Percentiles rank a stretch among this genome's conserved stretches.
Evolutionary conservation across 2,329 filamentous ascomycete species (phyloP).

Genomic region (Aureobasidium sp.): DNA sequence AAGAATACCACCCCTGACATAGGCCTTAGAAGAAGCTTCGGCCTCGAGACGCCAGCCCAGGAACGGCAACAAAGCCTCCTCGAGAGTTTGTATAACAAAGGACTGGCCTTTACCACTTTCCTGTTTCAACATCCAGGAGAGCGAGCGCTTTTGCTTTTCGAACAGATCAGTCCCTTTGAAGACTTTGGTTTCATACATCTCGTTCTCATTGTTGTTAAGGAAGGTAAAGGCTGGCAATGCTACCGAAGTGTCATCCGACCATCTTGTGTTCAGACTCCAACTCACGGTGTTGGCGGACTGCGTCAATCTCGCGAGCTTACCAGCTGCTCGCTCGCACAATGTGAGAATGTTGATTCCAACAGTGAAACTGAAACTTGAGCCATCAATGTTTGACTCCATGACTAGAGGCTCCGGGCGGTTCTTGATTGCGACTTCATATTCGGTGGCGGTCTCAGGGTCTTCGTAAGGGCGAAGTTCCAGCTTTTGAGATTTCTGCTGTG

Average conservation of each 20-base stretch:
- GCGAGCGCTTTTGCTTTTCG: constrained; percentile 47
- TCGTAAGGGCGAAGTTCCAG: constrained; percentile 40
- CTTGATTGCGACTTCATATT: constrained; percentile 48
- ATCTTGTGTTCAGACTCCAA: constrained; percentile 45
- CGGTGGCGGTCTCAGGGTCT: constrained; percentile 42
- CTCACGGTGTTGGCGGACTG: constrained; percentile 21
- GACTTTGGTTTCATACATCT: constrained; percentile 1
- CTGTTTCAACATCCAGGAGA: constrained; percentile 54
- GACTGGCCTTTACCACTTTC: constrained; percentile 36
- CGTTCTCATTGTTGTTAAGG: constrained; percentile 34
- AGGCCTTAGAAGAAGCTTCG: constrained; percentile 35
- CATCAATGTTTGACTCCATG: constrained; percentile 12
- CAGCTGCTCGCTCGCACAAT: constrained; percentile 27
- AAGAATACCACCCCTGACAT: constrained; percentile 52
- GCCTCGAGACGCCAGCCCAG: constrained; percentile 51
- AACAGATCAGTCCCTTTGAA: constrained; percentile 37
- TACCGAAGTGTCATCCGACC: constrained; percentile 27
- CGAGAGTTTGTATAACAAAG: constrained; percentile 50
- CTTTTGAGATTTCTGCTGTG: neutral
- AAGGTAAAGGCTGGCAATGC: constrained; percentile 37
- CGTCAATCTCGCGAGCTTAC: constrained; percentile 15
- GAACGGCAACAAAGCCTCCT: constrained; percentile 45
- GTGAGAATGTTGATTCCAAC: constrained; percentile 26
- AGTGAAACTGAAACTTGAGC: neutral
- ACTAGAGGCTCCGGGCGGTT: constrained; percentile 33